Base-by-base conservation (phyloP, 495 filamentous ascomycete species). In the Penicillium lividum region DNA sequence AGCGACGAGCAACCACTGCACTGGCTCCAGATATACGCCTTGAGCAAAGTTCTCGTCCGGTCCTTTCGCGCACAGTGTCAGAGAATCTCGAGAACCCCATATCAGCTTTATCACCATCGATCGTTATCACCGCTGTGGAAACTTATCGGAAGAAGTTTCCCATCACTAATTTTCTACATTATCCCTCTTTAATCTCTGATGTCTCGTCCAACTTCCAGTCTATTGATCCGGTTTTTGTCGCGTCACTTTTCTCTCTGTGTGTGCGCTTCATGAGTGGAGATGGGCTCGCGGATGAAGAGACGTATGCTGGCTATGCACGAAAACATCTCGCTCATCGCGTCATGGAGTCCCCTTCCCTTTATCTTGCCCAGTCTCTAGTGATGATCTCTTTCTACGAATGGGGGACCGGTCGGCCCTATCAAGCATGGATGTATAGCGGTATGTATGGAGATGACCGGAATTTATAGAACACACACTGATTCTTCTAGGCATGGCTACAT, bases 381-480 rank as follows among this genome's bases (percentile, higher is more conserved):
- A 78, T 78, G 67, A 65, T 78, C 13, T 67, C 72, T 2, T 67
- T 78, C 25, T 78, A 78, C 53, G 75, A 78, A 59, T 78, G 75
- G 75, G 75, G 75, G 0, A 71, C 73, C 4, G 73, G 75, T 3
- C 68, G 68, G n/a, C 73, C 75, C 3, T 78, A 78, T 53, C 73
- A 74, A 48, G 74, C 75, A 3, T 78, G 75, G 75, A 78, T 78
- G 75, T 78, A 78, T 48, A 78, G 74, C 36, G 75, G 74, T 77
- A 66, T 16, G 60, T 58, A 25, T 7, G 15, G 22, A 22, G 22
- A 22, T 22, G 22, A 22, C 22, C 22, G 22, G 22, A 22, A 22
- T 22, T 22, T 22, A 22, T 22, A 22, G 22, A 22, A 22, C 2
- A 22, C 22, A n/a, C 22, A 18, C 54, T 59, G 13, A 65, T 30